These are phyloP conservation scores for Laetiporus sulphureus DNA, from an alignment of 1,284 basidiomycete species.

Conservation along the genomic window DNA sequence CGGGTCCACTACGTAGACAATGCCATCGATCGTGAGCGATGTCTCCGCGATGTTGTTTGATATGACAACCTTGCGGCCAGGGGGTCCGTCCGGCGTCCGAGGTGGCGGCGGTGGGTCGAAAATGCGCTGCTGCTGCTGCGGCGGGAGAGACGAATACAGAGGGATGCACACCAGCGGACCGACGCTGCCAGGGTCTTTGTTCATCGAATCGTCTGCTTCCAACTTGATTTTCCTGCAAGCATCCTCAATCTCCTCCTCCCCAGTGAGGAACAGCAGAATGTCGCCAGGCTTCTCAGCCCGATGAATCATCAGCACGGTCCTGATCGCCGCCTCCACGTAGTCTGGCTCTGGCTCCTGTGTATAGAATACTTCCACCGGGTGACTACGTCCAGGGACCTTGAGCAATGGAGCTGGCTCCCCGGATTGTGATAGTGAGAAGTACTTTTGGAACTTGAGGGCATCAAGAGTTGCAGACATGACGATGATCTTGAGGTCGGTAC, in stretches of 20 bases:
- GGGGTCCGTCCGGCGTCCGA: conserved; percentile 59
- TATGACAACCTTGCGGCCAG: conserved; percentile 90
- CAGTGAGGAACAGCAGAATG: conserved; percentile 91
- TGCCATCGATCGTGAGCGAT: conserved; percentile 95
- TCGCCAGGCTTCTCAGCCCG: conserved; percentile 94
- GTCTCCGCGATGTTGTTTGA: conserved; percentile 99
- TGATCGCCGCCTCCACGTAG: conserved; percentile 95
- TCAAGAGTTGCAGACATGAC: conserved; percentile 99
- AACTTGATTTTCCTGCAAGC: conserved; percentile 90
- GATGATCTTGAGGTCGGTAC: conserved; percentile 92
- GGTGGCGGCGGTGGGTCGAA: conserved; percentile 82
- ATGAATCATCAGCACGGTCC: conserved; percentile 97
- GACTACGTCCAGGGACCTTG: conserved; percentile 94
- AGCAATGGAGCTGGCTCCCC: conserved; percentile 72
- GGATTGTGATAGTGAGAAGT: conserved; percentile 67
- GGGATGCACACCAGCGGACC: conserved; percentile 89
- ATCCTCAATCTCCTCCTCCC: conserved; percentile 98
- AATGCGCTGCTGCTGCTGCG: conserved; percentile 91
- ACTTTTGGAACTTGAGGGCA: conserved; percentile 94
- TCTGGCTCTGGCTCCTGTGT: conserved; percentile 95
- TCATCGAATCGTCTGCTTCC: conserved; percentile 78
- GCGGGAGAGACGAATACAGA: conserved; percentile 90
- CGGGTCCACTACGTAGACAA: conserved; percentile 98
- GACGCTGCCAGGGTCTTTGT: conserved; percentile 67
- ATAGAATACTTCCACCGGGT: conserved; percentile 96